phyloP scores from a whole-genome alignment of 2,329 filamentous ascomycete species.

The Diaporthe sp. region DNA sequence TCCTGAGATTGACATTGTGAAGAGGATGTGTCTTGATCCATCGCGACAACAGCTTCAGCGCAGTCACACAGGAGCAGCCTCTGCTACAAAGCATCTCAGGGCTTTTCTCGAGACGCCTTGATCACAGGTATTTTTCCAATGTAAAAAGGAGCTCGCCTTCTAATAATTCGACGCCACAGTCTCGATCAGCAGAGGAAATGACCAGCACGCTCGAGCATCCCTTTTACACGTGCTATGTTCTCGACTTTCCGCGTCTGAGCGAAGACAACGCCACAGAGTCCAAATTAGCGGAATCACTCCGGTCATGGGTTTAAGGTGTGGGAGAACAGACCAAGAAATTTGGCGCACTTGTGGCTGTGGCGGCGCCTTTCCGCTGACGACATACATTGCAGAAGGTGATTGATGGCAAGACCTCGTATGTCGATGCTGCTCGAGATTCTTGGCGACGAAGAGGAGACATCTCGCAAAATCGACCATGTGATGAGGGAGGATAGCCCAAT shows the following conservation, averaged over 20 bases:
- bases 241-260: background rate
- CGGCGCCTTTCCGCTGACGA: conserved; percentile 16
- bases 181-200: background rate
- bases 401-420: background rate
- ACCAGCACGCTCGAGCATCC: background rate
- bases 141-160: background rate
- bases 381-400: background rate
- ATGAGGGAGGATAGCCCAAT: background rate
- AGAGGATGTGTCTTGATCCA: background rate
- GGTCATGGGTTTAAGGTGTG: background rate
- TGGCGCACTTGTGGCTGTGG: conserved; percentile 3
- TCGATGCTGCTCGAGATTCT: background rate
- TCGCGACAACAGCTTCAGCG: background rate
- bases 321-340: background rate
- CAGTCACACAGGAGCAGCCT: background rate
- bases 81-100: background rate
- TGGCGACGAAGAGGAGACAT: background rate
- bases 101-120: background rate
- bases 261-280: background rate
- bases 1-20: background rate
- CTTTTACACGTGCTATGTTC: background rate
- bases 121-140: background rate
- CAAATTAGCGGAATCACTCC: background rate
- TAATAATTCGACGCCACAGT: background rate
- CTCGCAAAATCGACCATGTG: background rate